Percentiles rank a stretch among this genome's conserved stretches.
phyloP scores from a whole-genome alignment of 345 rosid species.

The Carallia pectinifolia region DNA sequence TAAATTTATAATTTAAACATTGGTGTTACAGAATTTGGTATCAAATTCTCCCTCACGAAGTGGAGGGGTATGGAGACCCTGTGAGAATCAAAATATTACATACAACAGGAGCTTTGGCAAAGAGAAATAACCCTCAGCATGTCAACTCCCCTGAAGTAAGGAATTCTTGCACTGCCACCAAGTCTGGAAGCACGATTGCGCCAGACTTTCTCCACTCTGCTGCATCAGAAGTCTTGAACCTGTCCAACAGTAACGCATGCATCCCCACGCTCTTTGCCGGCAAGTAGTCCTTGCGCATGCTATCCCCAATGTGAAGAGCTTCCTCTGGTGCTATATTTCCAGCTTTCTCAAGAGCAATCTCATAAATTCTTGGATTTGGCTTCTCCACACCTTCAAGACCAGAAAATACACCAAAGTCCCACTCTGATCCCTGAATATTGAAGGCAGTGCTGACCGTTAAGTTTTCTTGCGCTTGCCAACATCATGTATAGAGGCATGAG shows the following conservation, averaged over 20 bases:
- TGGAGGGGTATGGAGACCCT: neutral
- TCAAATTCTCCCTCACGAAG: no score
- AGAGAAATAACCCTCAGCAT: neutral
- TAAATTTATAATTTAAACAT: no score
- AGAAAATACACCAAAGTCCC: constrained; percentile 97
- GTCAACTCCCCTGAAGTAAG: constrained; percentile 28
- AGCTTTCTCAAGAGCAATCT: constrained; percentile 72
- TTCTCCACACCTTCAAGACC: constrained; percentile 92
- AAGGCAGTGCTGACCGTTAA: neutral
- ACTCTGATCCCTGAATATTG: constrained; percentile 59
- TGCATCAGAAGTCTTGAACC: constrained; percentile 85
- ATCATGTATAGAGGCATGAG: neutral
- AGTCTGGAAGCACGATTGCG: constrained; percentile 78
- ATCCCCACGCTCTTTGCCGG: constrained; percentile 87
- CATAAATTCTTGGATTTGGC: constrained; percentile 74
- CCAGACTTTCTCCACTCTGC: constrained; percentile 76
- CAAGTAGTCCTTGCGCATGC: constrained; percentile 81
- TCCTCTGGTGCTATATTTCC: constrained; percentile 72
- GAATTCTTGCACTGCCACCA: constrained; percentile 60
- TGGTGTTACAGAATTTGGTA: no score
- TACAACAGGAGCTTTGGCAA: neutral
- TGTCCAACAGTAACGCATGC: constrained; percentile 83
- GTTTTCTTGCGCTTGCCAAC: neutral
- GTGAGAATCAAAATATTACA: neutral
- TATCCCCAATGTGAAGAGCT: constrained; percentile 82